Percentiles rank a stretch among this genome's conserved stretches.
Conservation (phyloP, 192 early-diverging fungal species). For the Gonapodya prolifera region DNA sequence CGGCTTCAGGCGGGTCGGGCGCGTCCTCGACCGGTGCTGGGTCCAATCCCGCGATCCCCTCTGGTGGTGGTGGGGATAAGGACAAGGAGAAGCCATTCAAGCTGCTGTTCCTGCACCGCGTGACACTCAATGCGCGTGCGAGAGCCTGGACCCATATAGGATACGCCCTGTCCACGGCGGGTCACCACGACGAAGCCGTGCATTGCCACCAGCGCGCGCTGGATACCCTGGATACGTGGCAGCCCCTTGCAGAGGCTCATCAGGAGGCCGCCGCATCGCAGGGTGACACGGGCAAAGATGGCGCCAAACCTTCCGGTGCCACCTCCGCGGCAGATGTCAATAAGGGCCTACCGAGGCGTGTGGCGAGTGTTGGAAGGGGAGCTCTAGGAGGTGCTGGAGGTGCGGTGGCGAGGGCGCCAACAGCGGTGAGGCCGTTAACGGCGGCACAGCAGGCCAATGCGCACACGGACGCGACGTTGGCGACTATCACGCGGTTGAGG, state of each 20-base stretch:
- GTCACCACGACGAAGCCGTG: not conserved
- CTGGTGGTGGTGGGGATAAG: too few relatives aligned
- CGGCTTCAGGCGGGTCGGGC: too few relatives aligned
- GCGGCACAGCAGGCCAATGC: not conserved
- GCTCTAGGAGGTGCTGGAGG: not conserved
- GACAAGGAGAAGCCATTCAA: not conserved
- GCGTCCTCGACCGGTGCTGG: too few relatives aligned
- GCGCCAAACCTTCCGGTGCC: not conserved
- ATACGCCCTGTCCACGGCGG: not conserved
- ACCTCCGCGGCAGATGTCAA: not conserved
- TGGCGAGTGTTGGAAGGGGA: not conserved
- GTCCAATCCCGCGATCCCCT: too few relatives aligned
- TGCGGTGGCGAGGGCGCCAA: not conserved
- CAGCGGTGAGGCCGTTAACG: not conserved
- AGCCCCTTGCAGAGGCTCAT: not conserved
- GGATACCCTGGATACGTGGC: not conserved
- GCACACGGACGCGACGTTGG: not conserved
- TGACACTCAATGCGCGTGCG: not conserved
- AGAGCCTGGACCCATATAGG: conserved; percentile 1
- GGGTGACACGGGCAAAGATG: not conserved
- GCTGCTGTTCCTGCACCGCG: not conserved
- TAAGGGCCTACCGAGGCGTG: not conserved
- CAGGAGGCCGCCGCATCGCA: not conserved
- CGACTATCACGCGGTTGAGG: not conserved
- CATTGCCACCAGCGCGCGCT: not conserved